Evolutionary conservation across 495 filamentous ascomycete genomes (phyloP), one percentile per base, ranked within the genome.

Genomic region (Penicillium chermesinum): DNA sequence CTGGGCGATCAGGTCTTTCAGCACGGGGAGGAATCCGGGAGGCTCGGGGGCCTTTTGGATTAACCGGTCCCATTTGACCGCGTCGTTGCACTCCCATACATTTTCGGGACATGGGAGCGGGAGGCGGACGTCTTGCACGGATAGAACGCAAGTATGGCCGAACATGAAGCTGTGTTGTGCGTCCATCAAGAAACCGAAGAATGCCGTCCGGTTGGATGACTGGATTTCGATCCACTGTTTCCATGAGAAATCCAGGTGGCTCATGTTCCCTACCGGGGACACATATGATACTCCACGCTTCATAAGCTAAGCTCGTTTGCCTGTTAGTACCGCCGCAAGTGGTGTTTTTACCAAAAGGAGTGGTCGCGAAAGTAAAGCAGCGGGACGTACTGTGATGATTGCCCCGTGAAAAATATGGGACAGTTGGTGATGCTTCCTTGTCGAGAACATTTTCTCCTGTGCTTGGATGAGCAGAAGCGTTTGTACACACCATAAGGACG

Each of bases 161-260:
- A 40, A 40, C 38, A 40, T 40, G 17, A 40, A 40, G 38, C 38
- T 40, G 20, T 40, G 38, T 13, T 40, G 38, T 40, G 38, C 38
- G 13, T 40, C 38, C 38, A 40, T 40, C 5, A 40, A 7, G 20
- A 40, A 40, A 18, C 38, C 38, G 20, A 40, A 40, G 38, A 40
- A 40, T 4, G 38, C 38, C 3, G 38, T 40, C 10, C 38, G 38
- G 20, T 40, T 17, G 2, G 38, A 40, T 0, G 38, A 40, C 7
- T 40, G 38, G 2, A 40, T 19, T 17, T 40, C 38, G 2, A 40
- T 19, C 38, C 38, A 40, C 7, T 40, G 38, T 13, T 17, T 16
- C 38, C 38, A 40, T 40, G 38, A 40, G 16, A 18, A 19, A 3
- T 40, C 2, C 1, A 40, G 38, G 13, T 20, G 7, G 20, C 20